These are phyloP conservation scores for Colletotrichum sp. DNA, from an alignment of 2,329 filamentous ascomycete genomes.

Conservation along the genomic window DNA sequence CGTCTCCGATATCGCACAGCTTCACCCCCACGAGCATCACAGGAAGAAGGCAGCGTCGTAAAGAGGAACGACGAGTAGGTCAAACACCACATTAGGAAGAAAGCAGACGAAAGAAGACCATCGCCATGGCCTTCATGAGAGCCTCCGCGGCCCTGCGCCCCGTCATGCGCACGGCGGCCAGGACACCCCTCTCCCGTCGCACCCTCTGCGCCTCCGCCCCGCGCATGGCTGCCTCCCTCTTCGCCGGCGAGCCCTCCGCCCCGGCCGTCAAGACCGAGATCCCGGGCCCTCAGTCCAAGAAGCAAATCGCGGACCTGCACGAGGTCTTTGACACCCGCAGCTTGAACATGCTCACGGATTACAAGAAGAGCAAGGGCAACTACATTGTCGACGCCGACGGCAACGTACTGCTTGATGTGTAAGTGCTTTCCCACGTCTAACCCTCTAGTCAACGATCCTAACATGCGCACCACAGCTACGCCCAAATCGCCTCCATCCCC, in stretches of 20 bases:
- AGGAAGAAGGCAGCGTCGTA: not conserved
- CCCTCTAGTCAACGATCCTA: not conserved
- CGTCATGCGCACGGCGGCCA: constrained; percentile 4
- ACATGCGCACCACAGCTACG: constrained; percentile 59
- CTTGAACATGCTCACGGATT: constrained; percentile 83
- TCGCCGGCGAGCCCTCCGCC: constrained; percentile 54
- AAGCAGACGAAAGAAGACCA: not conserved
- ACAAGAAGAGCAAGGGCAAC: constrained; percentile 77
- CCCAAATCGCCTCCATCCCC: constrained; percentile 92
- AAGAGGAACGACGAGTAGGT: not conserved
- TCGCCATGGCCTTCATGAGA: constrained; percentile 15
- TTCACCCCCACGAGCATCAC: not conserved
- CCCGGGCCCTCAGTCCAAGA: constrained; percentile 77
- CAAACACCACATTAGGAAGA: not conserved
- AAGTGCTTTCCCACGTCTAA: constrained; percentile 30
- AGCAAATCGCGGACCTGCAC: constrained; percentile 72
- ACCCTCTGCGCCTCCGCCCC: constrained; percentile 13
- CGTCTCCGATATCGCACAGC: constrained; percentile 7
- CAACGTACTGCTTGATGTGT: constrained; percentile 76
- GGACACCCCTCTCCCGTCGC: not conserved
- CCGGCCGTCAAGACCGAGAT: constrained; percentile 65
- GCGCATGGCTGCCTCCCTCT: constrained; percentile 33
- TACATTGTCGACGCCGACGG: constrained; percentile 78
- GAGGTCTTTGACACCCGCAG: constrained; percentile 85
- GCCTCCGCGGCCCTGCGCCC: constrained; percentile 15